Evolutionary conservation across 2,329 filamentous ascomycete species (phyloP), one percentile per base, ranked within the genome.

Genomic region (Talaromyces sp.): DNA sequence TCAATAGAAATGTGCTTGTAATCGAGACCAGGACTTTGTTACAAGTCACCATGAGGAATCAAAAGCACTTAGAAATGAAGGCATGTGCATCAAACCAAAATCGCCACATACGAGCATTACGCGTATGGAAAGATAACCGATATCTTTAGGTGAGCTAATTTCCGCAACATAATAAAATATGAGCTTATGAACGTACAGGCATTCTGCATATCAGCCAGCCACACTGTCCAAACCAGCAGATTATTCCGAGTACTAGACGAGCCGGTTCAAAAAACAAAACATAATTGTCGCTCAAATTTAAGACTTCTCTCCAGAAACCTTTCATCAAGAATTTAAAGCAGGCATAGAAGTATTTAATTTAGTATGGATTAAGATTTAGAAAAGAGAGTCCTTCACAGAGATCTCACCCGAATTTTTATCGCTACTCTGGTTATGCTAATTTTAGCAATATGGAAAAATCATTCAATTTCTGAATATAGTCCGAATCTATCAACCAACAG

Each of bases 161-260:
- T 56, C n/a, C 11, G 25, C 31, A 22, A 33, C 49, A n/a, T 13
- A 19, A 6, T 7, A 31, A 37, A 31, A 37, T 37, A 37, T 37
- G 35, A 3, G 11, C 27, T 5, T 27, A 56, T 56, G 17, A 56
- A 22, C 33, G 13, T 56, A 33, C 52, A 56, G n/a, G n/a, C 27
- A 56, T 56, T 39, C 31, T 33, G 52, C 52, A 22, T 37, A 11
- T 39, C 52, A 56, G 52, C 52, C 25, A 56, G 52, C 52, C 52
- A 56, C 52, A 2, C 19, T 25, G 31, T 15, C 52, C 3, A 39
- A 54, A 56, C n/a, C n/a, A 37, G 52, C 19, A 56, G 15, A 22
- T 39, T 37, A 9, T 56, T 56, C 52, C 33, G 52, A 56, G n/a
- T n/a, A 8, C 15, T 50, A 27, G 47, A n/a, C 15, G 25, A 50